Base-by-base conservation (phyloP, 2,329 filamentous ascomycete species). In the Zymoseptoria crescenta region DNA sequence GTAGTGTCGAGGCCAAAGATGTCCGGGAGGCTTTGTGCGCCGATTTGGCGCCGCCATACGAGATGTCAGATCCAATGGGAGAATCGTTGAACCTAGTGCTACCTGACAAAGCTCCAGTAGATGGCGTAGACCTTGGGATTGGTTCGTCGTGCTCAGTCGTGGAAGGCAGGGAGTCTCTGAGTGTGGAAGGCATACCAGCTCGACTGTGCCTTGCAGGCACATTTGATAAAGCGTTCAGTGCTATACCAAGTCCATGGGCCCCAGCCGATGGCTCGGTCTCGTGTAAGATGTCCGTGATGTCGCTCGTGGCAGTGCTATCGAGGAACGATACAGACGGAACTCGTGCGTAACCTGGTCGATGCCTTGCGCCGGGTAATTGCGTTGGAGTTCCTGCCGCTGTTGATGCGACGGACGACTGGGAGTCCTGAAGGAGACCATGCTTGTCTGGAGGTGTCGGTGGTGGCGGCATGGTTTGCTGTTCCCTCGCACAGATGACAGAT, bases 291-390 rank as follows among this genome's bases (percentile, higher is more conserved):
- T 70, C 64, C 20, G 60, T 62, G 48, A 61, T 64, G 57, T 59
- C 60, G 56, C 54, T 56, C 4, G 64, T 59, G 9, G 61, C 50
- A 27, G 58, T 50, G 55, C 69, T 66, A 20, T 74, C 73, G 56
- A 67, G 66, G 49, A 69, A 68, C 16, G 70, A 67, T 53, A 75
- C 71, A 60, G 70, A 74, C 20, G 68, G 67, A 9, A 75, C 66
- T 57, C 73, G 68, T 28, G 70, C 62, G 60, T 75, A 74, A 41
- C 68, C 70, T 2, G 74, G 70, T 54, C 73, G 69, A 45, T 72
- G 69, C 62, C 66, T 60, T 51, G 59, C 30, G 8, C 67, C 63
- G 24, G 55, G 56, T 49, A 30, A 27, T 20, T 58, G 59, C 19
- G 50, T 24, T 49, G 58, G 55, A 10, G 27, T 58, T 51, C 20